These are phyloP conservation scores for Chaetomium cochliodes DNA, from an alignment of 495 filamentous ascomycete species.

Conservation along the genomic window DNA sequence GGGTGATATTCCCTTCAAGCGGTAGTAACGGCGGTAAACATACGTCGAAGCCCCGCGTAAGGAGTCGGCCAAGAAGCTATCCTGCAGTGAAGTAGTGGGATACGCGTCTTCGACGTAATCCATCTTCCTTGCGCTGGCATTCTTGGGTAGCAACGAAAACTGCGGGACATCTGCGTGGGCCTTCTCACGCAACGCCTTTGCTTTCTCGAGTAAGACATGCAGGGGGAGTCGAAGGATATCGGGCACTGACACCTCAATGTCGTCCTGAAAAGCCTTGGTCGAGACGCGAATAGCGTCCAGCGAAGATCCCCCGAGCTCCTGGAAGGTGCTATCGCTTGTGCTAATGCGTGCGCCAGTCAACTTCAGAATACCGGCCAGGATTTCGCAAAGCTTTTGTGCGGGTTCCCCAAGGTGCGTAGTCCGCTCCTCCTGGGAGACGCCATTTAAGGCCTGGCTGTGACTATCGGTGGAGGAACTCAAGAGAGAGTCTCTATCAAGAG, in stretches of 20 bases:
- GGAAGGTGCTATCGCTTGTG: background rate
- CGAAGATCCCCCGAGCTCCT: background rate
- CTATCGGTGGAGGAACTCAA: background rate
- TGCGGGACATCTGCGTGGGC: background rate
- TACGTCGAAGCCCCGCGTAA: background rate
- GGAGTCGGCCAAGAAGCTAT: background rate
- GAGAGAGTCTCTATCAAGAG: background rate
- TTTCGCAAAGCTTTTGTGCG: background rate
- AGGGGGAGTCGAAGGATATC: background rate
- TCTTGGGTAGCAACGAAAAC: background rate
- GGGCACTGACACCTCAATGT: background rate
- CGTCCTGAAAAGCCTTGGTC: background rate
- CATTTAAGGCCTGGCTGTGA: background rate
- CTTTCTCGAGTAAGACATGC: background rate
- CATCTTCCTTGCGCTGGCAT: background rate
- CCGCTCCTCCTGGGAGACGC: background rate
- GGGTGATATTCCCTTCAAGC: background rate
- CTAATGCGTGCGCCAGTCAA: background rate
- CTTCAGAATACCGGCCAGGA: background rate
- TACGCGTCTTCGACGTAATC: background rate
- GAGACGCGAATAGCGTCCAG: background rate
- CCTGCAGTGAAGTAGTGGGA: background rate
- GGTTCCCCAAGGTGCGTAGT: background rate
- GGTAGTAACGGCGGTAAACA: background rate
- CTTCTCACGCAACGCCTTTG: background rate